Evolutionary conservation across 139 green algal species (phyloP).

Genomic region (Tetradesmus lagerheimii): DNA sequence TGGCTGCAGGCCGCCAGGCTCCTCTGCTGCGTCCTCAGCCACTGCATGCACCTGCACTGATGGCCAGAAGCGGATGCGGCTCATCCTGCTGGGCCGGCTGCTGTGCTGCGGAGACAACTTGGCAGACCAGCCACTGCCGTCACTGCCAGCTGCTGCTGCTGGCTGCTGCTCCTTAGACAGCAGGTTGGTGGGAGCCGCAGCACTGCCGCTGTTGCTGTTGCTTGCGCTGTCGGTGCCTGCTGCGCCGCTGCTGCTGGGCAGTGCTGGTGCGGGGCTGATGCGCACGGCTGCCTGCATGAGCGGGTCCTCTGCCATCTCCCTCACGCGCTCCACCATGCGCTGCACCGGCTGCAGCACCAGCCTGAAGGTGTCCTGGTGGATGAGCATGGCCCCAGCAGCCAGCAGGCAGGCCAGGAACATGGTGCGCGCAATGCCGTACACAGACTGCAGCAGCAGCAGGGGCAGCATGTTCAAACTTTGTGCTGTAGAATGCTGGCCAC

Average conservation of each 20-base stretch:
- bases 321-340: slow-evolving; percentile 87
- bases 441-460: slow-evolving; percentile 57
- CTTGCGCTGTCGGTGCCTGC: neutral
- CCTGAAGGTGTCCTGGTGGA: slow-evolving; percentile 81
- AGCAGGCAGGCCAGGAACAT: slow-evolving; percentile 92
- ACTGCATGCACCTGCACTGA: slow-evolving; percentile 12
- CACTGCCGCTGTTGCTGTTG: neutral
- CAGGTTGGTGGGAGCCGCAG: neutral
- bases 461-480: neutral
- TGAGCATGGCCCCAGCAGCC: slow-evolving; percentile 77
- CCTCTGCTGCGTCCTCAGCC: neutral
- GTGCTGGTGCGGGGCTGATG: neutral
- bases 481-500: no score
- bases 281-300: slow-evolving; percentile 46
- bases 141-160: neutral
- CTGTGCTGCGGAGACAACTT: neutral
- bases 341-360: slow-evolving; percentile 94
- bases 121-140: neutral
- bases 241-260: neutral
- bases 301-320: slow-evolving; percentile 72
- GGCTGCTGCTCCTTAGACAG: neutral
- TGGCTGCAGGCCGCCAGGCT: neutral
- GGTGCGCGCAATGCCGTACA: slow-evolving; percentile 88
- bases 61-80: neutral
- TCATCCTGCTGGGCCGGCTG: neutral